phyloP scores from a whole-genome alignment of 805 yeast species.

The Schizosaccharomyces octosporus region DNA sequence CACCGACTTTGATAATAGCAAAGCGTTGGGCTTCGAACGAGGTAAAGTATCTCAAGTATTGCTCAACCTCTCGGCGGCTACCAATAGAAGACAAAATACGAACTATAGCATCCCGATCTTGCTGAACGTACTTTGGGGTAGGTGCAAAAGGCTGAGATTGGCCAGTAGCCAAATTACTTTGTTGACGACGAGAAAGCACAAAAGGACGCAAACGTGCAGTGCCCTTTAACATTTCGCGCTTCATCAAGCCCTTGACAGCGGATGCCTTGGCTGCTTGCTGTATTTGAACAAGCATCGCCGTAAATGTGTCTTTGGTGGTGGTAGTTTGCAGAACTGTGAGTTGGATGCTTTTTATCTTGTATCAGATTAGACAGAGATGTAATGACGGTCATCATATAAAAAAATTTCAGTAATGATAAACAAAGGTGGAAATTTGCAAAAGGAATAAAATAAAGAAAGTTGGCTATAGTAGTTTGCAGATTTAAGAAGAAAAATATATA shows the following conservation, averaged over 20 bases:
- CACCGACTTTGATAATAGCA: slow-evolving; percentile 96
- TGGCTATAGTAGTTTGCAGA: no score
- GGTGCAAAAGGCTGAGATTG: neutral
- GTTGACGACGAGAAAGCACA: neutral
- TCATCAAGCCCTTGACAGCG: neutral
- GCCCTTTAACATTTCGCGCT: neutral
- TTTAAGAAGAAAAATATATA: no score
- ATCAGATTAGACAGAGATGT: no score
- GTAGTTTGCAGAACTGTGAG: no score
- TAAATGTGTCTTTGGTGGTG: no score
- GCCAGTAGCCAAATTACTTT: neutral
- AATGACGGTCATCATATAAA: no score
- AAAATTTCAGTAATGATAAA: no score
- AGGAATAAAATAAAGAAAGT: no score
- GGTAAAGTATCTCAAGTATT: slow-evolving; percentile 84
- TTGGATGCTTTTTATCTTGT: no score
- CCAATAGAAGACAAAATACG: slow-evolving; percentile 89
- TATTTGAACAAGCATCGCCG: neutral
- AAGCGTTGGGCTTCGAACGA: slow-evolving; percentile 84
- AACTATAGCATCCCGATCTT: slow-evolving; percentile 25
- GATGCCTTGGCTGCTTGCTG: neutral
- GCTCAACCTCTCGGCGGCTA: slow-evolving; percentile 93
- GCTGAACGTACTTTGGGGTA: neutral
- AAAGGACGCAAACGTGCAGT: neutral
- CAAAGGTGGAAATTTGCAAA: no score